Conservation (phyloP, 2,329 filamentous ascomycete species). For the Chaetothyriales sp. region DNA sequence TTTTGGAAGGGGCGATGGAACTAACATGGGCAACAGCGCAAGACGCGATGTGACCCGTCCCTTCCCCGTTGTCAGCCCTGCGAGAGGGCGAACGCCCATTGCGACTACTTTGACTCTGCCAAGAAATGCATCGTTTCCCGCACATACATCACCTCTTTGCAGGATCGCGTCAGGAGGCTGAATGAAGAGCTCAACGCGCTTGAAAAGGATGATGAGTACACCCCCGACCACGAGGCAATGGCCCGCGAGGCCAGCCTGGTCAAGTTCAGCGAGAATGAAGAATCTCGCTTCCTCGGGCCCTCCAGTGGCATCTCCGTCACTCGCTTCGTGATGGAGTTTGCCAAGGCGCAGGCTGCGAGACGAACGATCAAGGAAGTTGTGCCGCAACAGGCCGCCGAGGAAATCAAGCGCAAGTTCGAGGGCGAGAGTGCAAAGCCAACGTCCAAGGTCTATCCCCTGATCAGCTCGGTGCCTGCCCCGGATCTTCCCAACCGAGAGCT, state of each 20-base stretch:
- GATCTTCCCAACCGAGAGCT: constrained; percentile 58
- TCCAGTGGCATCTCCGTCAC: constrained; percentile 95
- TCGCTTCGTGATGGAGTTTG: constrained; percentile 85
- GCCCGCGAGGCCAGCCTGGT: constrained; percentile 76
- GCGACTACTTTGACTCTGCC: constrained; percentile 87
- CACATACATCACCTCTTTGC: constrained; percentile 81
- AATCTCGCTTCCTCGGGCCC: constrained; percentile 78
- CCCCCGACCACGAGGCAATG: constrained; percentile 65
- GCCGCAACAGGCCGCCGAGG: constrained; percentile 53
- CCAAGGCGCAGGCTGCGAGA: constrained; percentile 81
- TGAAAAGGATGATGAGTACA: constrained; percentile 59
- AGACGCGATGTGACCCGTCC: constrained; percentile 88
- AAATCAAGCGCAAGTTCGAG: constrained; percentile 52
- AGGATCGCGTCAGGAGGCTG: constrained; percentile 68
- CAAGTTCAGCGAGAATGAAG: constrained; percentile 68
- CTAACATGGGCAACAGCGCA: constrained; percentile 48
- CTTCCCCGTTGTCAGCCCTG: constrained; percentile 85
- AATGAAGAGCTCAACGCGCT: constrained; percentile 67
- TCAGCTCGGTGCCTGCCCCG: constrained; percentile 68
- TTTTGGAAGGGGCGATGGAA: background rate
- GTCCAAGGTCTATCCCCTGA: constrained; percentile 75
- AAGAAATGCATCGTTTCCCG: constrained; percentile 76
- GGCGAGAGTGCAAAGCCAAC: constrained; percentile 51
- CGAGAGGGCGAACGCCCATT: constrained; percentile 76
- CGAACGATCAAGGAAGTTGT: constrained; percentile 87